Conservation (phyloP, 1,284 basidiomycete species). For the Tilletia walkeri region DNA sequence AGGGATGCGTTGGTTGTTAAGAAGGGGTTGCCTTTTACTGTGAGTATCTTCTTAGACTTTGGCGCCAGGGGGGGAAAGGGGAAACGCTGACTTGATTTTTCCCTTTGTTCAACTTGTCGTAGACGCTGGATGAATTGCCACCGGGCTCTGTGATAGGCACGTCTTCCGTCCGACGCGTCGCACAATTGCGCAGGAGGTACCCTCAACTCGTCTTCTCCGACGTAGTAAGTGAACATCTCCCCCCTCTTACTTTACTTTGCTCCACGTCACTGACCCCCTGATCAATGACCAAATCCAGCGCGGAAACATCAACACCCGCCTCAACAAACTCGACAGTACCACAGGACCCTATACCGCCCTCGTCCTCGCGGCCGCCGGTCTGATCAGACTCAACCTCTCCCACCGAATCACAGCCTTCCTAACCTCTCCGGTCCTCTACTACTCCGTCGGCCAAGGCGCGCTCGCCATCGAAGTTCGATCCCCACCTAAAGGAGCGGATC, state of each 20-base stretch:
- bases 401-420: slow-evolving; percentile 77
- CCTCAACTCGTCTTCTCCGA: slow-evolving; percentile 81
- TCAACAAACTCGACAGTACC: slow-evolving; percentile 84
- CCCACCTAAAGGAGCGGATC: slow-evolving; percentile 35
- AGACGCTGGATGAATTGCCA: slow-evolving; percentile 77
- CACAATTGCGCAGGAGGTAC: slow-evolving; percentile 79
- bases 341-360: slow-evolving; percentile 81
- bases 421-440: slow-evolving; percentile 68
- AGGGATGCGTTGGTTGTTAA: slow-evolving; percentile 87
- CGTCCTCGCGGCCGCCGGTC: slow-evolving; percentile 88
- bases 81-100: not conserved
- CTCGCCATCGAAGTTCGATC: slow-evolving; percentile 82
- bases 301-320: slow-evolving; percentile 66
- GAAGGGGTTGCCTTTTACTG: slow-evolving; percentile 66
- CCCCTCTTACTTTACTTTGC: not conserved
- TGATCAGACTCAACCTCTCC: slow-evolving; percentile 74
- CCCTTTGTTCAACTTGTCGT: slow-evolving; percentile 44
- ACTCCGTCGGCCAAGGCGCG: slow-evolving; percentile 93
- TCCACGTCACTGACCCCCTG: slow-evolving; percentile 13
- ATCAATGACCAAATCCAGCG: slow-evolving; percentile 30
- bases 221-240: slow-evolving; percentile 66
- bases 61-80: too few relatives aligned
- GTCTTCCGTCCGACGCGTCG: slow-evolving; percentile 86
- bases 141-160: slow-evolving; percentile 88
- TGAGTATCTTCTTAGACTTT: slow-evolving; percentile 13